These are phyloP conservation scores for Debaryomycetaceae sp. DNA, from an alignment of 1,139 yeast genomes.

Conservation along the genomic window DNA sequence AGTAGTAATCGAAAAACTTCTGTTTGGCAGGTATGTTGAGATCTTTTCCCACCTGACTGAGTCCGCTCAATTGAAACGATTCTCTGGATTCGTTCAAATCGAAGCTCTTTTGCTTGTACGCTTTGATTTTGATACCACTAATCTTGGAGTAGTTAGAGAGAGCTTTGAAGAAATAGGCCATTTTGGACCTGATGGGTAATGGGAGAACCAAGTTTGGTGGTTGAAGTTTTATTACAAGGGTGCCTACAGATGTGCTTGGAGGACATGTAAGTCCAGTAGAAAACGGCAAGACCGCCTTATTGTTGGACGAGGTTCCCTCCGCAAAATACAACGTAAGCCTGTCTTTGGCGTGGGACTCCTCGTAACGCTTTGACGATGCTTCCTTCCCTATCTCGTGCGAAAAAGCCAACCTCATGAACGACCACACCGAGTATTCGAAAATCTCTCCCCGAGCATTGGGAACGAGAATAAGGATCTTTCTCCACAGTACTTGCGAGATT, in stretches of 20 bases:
- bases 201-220: slow-evolving; percentile 36
- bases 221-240: slow-evolving; percentile 40
- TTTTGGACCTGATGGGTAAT: slow-evolving; percentile 21
- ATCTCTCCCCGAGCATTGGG: slow-evolving; percentile 40
- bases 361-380: slow-evolving; percentile 5
- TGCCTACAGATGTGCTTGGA: slow-evolving; percentile 23
- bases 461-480: slow-evolving; percentile 37
- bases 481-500: slow-evolving; percentile 24
- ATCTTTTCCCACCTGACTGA: slow-evolving; percentile 24
- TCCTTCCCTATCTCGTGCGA: slow-evolving; percentile 13
- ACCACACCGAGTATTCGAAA: slow-evolving; percentile 28
- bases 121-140: slow-evolving; percentile 21
- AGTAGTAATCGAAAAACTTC: slow-evolving; percentile 33
- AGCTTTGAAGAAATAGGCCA: slow-evolving; percentile 22
- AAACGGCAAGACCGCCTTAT: slow-evolving; percentile 55
- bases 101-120: slow-evolving; percentile 19
- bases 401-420: slow-evolving; percentile 35
- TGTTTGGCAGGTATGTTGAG: slow-evolving; percentile 26
- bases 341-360: slow-evolving; percentile 18
- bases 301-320: slow-evolving; percentile 73
- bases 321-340: slow-evolving; percentile 49
- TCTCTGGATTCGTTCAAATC: slow-evolving; percentile 15
- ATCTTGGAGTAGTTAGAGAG: slow-evolving; percentile 19
- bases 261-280: slow-evolving; percentile 7
- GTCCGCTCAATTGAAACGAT: slow-evolving; percentile 28